phyloP scores from a whole-genome alignment of 2,329 filamentous ascomycete genomes.

The Tolypocladium pustulatum region DNA sequence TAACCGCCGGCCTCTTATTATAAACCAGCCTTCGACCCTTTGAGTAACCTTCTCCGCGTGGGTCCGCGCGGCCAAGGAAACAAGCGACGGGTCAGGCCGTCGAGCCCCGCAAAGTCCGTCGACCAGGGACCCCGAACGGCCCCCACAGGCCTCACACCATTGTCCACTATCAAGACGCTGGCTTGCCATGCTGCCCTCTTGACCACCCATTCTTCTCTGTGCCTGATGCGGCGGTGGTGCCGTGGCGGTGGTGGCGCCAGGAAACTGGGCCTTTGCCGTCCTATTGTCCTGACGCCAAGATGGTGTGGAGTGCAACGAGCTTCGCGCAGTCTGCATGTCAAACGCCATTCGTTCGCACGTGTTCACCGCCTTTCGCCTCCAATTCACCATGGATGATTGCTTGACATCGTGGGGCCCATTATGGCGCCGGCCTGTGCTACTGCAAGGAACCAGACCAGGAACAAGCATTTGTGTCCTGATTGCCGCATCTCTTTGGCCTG shows the following conservation, averaged over 20 bases:
- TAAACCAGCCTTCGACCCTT: neutral
- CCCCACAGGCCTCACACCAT: neutral
- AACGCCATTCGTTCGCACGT: neutral
- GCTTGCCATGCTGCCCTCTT: neutral
- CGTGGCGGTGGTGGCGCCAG: neutral
- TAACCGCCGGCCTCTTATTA: neutral
- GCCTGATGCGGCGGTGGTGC: neutral
- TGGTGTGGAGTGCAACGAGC: neutral
- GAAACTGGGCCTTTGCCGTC: neutral
- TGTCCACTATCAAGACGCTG: neutral
- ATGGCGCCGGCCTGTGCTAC: neutral
- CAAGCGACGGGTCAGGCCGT: neutral
- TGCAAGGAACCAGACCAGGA: constrained; percentile 4
- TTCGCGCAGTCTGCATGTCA: neutral
- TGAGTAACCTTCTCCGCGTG: neutral
- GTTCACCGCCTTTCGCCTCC: neutral
- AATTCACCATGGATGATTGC: neutral
- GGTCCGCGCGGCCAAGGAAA: neutral
- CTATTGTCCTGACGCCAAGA: neutral
- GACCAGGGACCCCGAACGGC: neutral
- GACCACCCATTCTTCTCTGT: neutral
- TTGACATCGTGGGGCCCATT: neutral
- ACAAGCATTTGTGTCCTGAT: neutral
- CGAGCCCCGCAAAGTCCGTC: neutral
- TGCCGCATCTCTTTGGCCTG: neutral